Conservation (phyloP, 202 grass and related monocot species). For the Setaria italica region DNA sequence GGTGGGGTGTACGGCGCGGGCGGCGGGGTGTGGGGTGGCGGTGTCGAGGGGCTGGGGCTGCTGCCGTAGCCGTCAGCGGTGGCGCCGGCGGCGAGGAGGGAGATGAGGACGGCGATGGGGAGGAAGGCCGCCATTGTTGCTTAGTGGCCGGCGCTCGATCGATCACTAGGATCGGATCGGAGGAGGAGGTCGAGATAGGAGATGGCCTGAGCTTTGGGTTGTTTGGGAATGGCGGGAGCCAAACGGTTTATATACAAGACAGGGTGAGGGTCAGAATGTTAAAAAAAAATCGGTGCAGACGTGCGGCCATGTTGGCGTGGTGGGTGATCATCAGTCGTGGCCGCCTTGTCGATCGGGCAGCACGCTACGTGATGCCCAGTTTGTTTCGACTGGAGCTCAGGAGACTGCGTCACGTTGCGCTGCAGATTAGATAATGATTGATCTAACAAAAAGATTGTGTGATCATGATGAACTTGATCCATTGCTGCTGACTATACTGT, state of each 20-base stretch:
- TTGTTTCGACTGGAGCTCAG: background rate
- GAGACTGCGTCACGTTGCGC: background rate
- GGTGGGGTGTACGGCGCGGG: background rate
- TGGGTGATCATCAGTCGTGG: background rate
- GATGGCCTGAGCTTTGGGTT: background rate
- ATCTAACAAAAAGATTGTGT: too few relatives aligned
- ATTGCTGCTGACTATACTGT: too few relatives aligned
- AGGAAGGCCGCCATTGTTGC: slow-evolving; percentile 50
- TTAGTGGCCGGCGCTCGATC: background rate
- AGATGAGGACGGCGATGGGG: slow-evolving; percentile 41
- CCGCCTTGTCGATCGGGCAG: slow-evolving; percentile 17
- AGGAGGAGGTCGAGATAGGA: background rate
- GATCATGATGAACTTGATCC: too few relatives aligned
- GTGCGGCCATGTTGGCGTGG: slow-evolving; percentile 48
- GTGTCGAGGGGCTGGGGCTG: background rate
- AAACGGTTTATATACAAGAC: slow-evolving; percentile 19
- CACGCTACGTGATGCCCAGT: slow-evolving; percentile 42
- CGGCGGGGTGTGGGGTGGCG: background rate
- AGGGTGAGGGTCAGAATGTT: background rate
- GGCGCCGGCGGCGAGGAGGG: slow-evolving; percentile 46
- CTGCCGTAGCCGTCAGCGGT: slow-evolving; percentile 4
- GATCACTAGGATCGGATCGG: too few relatives aligned
- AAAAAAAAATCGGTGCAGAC: slow-evolving; percentile 34
- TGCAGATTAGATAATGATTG: background rate
- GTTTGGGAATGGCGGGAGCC: slow-evolving; percentile 20